Evolutionary conservation across 345 rosid species (phyloP).

Genomic region (Eucalyptus microcorys): DNA sequence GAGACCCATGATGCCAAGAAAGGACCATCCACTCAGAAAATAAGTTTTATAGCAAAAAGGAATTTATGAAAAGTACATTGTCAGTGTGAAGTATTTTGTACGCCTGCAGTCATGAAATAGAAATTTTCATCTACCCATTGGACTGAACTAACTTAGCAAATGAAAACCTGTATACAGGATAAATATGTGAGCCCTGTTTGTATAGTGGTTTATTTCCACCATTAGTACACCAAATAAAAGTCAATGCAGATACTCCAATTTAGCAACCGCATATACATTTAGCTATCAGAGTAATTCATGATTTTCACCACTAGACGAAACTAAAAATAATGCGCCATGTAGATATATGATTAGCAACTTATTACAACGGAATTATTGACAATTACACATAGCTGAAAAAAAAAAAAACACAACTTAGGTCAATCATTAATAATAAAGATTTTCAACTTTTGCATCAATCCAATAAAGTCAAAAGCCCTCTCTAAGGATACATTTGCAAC

Average conservation of each 20-base stretch:
- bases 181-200: neutral
- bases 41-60: neutral
- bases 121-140: neutral
- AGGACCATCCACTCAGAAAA: neutral
- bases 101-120: neutral
- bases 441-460: neutral
- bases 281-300: neutral
- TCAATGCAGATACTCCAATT: neutral
- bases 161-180: neutral
- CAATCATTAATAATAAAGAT: neutral
- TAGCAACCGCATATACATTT: neutral
- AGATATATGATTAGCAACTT: neutral
- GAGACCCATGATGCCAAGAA: neutral
- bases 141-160: neutral
- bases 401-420: neutral
- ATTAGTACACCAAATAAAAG: neutral
- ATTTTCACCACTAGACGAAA: neutral
- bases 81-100: neutral
- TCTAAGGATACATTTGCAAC: neutral
- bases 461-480: neutral
- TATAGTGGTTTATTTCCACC: neutral
- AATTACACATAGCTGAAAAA: neutral
- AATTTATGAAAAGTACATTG: neutral
- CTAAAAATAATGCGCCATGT: neutral
- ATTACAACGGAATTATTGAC: neutral